Evolutionary conservation across 1,284 basidiomycete species (phyloP), one percentile per base, ranked within the genome.

Genomic region (Apiotrichum laibachii): DNA sequence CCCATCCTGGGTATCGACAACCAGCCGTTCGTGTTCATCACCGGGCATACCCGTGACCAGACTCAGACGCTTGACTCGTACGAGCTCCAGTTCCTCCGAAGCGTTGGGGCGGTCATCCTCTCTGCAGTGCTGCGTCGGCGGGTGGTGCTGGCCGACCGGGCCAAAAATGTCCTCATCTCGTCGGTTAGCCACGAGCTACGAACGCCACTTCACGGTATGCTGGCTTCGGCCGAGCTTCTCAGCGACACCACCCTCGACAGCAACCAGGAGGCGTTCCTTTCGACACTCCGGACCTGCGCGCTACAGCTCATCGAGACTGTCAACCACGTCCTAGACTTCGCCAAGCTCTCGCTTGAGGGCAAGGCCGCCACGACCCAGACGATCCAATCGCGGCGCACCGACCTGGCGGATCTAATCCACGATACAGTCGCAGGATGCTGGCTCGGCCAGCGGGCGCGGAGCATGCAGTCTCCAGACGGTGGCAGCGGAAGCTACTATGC

Each of bases 241-340:
- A 83, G 83, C 37, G 93, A 96, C 60, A 95, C 90, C 16, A 77
- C 83, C 34, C 80, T 98, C 45, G 89, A 87, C 69, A 84, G 88
- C 47, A 87, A 87, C 22, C 93, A 98, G 75, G 77, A 82, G 5
- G 92, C 92, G 0, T 95, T 93, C 79, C 80, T 96, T 56, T 88
- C 80, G 39, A 82, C 81, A 1, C 74, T 80, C 8, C 72, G 77
- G 44, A 76, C 75, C 0, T 78, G 78, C 59, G 81, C 80, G 16
- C 80, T 80, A 55, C 80, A 79, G 34, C 70, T 82, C 22, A 78
- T 82, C 54, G 81, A 82, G 65, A 80, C 81, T 0, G 93, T 98
- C 58, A 97, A 97, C 72, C 94, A 98, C 70, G 93, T 98, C 9
- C 82, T 98, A 40, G 94, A 97, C 76, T 97, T 95, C 72, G 96